Evolutionary conservation across 495 filamentous ascomycete genomes (phyloP), one percentile per base, ranked within the genome.

Genomic region (Parathielavia hyrcaniae): DNA sequence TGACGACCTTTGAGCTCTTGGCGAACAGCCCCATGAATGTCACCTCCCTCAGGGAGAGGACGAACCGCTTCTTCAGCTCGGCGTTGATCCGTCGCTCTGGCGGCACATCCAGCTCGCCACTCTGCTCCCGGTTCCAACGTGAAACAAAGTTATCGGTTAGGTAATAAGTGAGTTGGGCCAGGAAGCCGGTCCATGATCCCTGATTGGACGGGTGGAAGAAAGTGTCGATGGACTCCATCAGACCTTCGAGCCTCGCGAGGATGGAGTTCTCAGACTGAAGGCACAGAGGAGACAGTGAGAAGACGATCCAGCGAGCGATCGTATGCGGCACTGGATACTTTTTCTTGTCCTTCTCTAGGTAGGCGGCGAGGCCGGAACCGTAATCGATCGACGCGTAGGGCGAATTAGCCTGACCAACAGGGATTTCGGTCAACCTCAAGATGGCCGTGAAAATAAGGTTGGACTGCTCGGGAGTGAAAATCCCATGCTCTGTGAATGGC

Each of bases 121-220:
- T 96, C 65, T 86, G 86, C 70, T 99, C 93, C 44, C 90, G 84
- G 62, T 97, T 96, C 91, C 91, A 97, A 32, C 93, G 86, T 79
- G 96, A 96, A 32, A 97, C 88, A 65, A 99, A 99, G 66, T 96
- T 91, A 69, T 99, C 93, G 7, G 90, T 85, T 3, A 97, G 79
- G 71, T 95, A 97, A 71, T 88, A 97, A 26, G 95, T 87, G 48
- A 99, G 77, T 66, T 97, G 91, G 0, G 89, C 85, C 17, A 99
- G 74, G 49, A 89, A 90, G 67, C 85, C 89, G 0, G 92, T 96
- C 93, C 93, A 99, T 40, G 67, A 74, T 10, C 93, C 93, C 47
- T 93, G 89, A 69, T 99, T 99, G 12, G 95, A 97, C 17, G 93
- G 93, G 62, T 99, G 93, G 77, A 96, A 99, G 74, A 97, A 99